Conservation (phyloP, 306 rosid species). For the barrel medic (Medicago truncatula) region MtrunA17r5.0-ANR NC_053048.1:34506001-34506500, state of each 20-base stretch:
- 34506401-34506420: background rate
- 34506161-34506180: background rate
- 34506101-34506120: too few relatives aligned
- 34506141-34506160: background rate
- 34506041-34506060: background rate
- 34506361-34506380: background rate
- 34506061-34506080: background rate
- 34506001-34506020: background rate
- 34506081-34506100: background rate
- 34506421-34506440: conserved; percentile 1
- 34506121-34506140: background rate
- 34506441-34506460: background rate
- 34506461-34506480: conserved; percentile 3
- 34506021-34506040: background rate
- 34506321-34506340: background rate
- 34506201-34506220: background rate
- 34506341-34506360: background rate
- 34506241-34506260: background rate
- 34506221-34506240: background rate
- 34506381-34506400: background rate
- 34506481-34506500: background rate
- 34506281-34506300: background rate
- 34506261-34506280: background rate
- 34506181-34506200: background rate
- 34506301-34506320: background rate